Evolutionary conservation across 306 rosid genomes (phyloP).

Genomic region (Mimosa bimucronata): DNA sequence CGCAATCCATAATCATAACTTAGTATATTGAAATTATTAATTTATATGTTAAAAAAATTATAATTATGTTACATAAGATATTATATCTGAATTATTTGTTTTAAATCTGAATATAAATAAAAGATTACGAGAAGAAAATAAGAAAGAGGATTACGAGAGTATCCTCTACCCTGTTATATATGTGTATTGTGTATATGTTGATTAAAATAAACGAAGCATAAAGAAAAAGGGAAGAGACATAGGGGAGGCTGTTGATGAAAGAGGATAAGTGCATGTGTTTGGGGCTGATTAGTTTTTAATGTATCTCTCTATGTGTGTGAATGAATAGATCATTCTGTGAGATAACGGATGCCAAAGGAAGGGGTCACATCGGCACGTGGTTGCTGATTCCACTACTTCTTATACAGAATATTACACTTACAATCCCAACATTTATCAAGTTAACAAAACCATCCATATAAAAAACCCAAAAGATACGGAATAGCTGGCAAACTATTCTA

Average conservation of each 20-base stretch:
- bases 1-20: too few relatives aligned
- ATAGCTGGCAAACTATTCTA: too few relatives aligned
- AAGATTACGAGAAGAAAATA: too few relatives aligned
- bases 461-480: not conserved
- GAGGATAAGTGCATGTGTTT: not conserved
- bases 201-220: not conserved
- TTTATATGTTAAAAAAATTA: too few relatives aligned
- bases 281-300: conserved; percentile 5
- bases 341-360: conserved; percentile 48
- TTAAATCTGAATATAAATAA: too few relatives aligned
- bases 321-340: conserved; percentile 14
- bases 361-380: conserved; percentile 98
- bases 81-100: too few relatives aligned
- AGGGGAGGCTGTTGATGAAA: not conserved
- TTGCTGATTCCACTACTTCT: conserved; percentile 55
- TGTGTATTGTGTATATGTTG: too few relatives aligned
- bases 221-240: not conserved
- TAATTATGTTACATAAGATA: too few relatives aligned
- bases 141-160: too few relatives aligned
- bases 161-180: too few relatives aligned
- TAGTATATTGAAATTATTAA: too few relatives aligned
- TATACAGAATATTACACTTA: not conserved
- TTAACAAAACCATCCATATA: not conserved
- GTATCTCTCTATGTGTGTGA: not conserved
- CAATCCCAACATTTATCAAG: not conserved